Base-by-base conservation (phyloP, 257 asterid genomes). In the Perilla frutescens region DNA sequence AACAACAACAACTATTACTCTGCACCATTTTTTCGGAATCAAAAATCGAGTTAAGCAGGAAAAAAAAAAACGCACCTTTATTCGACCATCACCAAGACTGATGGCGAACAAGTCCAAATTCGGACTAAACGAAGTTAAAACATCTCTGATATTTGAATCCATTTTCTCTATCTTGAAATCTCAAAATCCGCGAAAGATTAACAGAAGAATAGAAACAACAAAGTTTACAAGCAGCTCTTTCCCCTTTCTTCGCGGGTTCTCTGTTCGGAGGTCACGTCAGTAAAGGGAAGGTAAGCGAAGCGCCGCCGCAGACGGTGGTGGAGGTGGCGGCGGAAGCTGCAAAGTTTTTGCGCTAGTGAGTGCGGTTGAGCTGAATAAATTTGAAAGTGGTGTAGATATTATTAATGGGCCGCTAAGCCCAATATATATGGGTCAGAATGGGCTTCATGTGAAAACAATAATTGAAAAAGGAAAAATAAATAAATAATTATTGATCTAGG, bases 1-100 rank as follows among this genome's bases (percentile, higher is more conserved):
- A 60, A 41, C 3, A 36, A 7, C 1, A 64, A 43, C 14, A 54
- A 4, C 14, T 26, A 48, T 60, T 57, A 67, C 44, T 63, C 45
- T 12, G 20, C 39, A 53, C 48, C 43, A 50, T 59, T 13, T 39
- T n/a, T 66, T 76, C 51, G 72, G 68, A 54, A 4, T 40, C 31
- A 15, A 32, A 14, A 56, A 36, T 10, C 62, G 36, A 2, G 11
- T 44, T n/a, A 51, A 44, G 40, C 15, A 49, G 51, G 20, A 37
- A 72, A 63, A 53, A 14, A 14, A 62, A 34, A 34, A 34, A 4
- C 57, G 20, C 15, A 88, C 97, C 96, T 91, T 91, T 26, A 91
- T 84, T 66, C 98, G 85, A 62, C 97, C 98, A 78, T 93, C 98
- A 31, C 96, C 97, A 14, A 82, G 40, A 63, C 83, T 82, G 51